Evolutionary conservation across 2,329 filamentous ascomycete species (phyloP), one percentile per base, ranked within the genome.

Genomic region (Coleophoma eucalyptorum): DNA sequence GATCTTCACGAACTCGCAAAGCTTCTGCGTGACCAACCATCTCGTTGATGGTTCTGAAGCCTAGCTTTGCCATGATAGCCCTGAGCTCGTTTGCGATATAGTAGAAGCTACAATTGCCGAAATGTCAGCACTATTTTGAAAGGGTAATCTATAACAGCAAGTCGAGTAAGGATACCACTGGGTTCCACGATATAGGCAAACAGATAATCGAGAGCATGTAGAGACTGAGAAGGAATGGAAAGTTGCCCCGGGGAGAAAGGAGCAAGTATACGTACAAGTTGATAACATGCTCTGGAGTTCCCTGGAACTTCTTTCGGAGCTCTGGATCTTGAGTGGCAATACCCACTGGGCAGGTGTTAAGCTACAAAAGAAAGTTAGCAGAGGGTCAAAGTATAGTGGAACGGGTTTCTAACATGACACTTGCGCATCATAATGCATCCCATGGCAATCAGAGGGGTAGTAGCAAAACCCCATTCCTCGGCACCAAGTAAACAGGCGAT

Each of bases 381-480:
- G 46, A 37, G 37, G 20, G 18, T 46, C 5, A 4, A 18, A 40
- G 37, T 34, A 45, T 18, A 19, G 48, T 59, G 40, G 15, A 38
- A 33, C 21, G 26, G 34, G 48, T 21, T 43, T 26, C 32, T 58
- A 58, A 54, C 57, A 60, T 82, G 80, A 57, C 86, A 90, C 65
- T 92, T 92, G 0, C 91, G 67, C 91, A 97, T 96, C 76, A 96
- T 89, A 55, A 97, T 90, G 66, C 92, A 97, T 15, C 93, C 93
- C 89, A 97, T 94, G 49, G 93, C 93, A 62, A 97, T 97, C 49
- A 97, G 74, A 63, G 93, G 93, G 53, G 93, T 89, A 0, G 93
- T 97, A 38, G 93, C 93, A 65, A 97, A 97, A 16, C 93, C 93
- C 84, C 90, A 97, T 74, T 97, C 93, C 71, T 97, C 93, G n/a